Conservation (phyloP, 192 early-diverging fungal genomes). For the Rhizophagus prolifer region DNA sequence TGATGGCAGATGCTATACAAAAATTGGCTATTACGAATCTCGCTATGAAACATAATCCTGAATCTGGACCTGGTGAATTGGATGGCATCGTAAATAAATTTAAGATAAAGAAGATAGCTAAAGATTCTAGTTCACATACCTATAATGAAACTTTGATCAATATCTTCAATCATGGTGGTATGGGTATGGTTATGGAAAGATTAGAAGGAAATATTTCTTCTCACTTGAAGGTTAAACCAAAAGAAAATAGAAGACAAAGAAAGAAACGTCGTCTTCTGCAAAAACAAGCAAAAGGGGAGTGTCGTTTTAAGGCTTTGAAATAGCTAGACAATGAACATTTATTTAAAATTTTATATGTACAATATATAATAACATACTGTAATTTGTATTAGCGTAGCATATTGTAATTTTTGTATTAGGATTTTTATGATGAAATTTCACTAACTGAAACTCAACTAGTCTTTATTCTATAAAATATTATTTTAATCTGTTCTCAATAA, state of each 20-base stretch:
- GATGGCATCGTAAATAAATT: neutral
- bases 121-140: neutral
- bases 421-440: too few species aligned
- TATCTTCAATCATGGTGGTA: neutral
- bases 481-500: neutral
- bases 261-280: neutral
- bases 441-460: too few species aligned
- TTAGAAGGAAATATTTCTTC: neutral
- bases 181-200: neutral
- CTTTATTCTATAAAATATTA: neutral
- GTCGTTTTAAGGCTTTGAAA: neutral
- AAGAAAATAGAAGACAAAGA: neutral
- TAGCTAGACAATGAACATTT: too few species aligned
- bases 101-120: neutral
- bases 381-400: too few species aligned
- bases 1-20: neutral
- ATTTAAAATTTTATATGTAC: too few species aligned
- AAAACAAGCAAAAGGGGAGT: neutral
- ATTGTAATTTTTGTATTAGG: too few species aligned
- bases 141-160: neutral
- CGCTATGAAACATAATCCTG: neutral
- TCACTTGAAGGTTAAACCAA: neutral
- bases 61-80: neutral
- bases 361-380: too few species aligned
- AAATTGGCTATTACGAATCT: neutral